Percentiles rank a stretch among this genome's conserved stretches.
phyloP scores from a whole-genome alignment of 1,284 basidiomycete species.

The Chondrostereum purpureum region DNA sequence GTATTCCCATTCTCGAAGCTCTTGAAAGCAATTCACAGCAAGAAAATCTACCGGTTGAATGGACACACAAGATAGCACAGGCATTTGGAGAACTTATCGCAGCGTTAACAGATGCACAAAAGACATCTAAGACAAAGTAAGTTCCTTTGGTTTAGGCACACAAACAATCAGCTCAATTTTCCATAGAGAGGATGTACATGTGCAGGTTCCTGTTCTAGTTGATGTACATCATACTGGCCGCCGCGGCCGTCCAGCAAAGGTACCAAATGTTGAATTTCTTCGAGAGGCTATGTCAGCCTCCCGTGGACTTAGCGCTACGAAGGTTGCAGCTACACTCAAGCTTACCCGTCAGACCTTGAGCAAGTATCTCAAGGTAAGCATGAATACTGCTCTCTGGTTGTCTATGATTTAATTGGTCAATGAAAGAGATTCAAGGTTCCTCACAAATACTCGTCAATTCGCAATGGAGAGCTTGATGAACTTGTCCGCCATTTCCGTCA shows the following conservation, averaged over 20 bases:
- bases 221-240: background rate
- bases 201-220: background rate
- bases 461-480: slow-evolving; percentile 2
- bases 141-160: background rate
- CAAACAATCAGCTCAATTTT: background rate
- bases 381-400: no score
- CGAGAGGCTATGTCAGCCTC: background rate
- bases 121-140: background rate
- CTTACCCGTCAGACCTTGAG: background rate
- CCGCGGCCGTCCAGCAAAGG: background rate
- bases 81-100: background rate
- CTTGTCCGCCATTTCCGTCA: background rate
- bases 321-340: background rate
- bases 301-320: background rate
- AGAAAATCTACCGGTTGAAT: background rate
- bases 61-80: background rate
- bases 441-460: background rate
- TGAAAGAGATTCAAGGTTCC: background rate
- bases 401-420: no score
- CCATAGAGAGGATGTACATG: background rate
- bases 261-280: background rate
- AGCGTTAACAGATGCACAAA: background rate
- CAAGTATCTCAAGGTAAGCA: no score
- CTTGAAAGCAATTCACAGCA: slow-evolving; percentile 8
- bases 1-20: slow-evolving; percentile 12